Conservation (phyloP, 169 alveolate species). For the Miamiensis avidus region DNA sequence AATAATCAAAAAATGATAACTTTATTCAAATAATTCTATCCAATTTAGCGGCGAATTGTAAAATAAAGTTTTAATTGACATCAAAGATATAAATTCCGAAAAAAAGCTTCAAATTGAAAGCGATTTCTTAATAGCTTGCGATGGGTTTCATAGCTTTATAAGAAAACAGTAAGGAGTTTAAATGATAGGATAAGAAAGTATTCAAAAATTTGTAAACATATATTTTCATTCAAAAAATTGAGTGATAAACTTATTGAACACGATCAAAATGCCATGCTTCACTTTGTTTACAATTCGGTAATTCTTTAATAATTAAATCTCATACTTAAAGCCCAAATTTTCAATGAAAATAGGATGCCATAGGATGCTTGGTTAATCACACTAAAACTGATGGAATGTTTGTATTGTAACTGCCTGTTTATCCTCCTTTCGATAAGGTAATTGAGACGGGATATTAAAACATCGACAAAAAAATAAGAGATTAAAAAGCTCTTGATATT, state of each 20-base stretch:
- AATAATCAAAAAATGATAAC: no score
- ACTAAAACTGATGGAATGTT: constrained; percentile 29
- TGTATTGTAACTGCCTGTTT: constrained; percentile 15
- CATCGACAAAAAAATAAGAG: not conserved
- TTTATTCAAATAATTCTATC: no score
- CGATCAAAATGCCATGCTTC: constrained; percentile 25
- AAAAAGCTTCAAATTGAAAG: not conserved
- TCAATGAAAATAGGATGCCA: not conserved
- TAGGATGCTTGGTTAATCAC: constrained; percentile 19
- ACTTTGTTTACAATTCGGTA: constrained; percentile 14
- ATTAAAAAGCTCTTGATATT: constrained; percentile 4
- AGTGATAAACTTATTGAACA: not conserved
- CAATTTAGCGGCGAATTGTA: not conserved
- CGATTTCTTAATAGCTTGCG: constrained; percentile 29
- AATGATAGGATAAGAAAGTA: constrained; percentile 1
- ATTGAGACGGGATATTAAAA: not conserved
- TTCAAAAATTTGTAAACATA: constrained; percentile 15
- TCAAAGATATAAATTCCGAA: not conserved
- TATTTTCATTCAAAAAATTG: constrained; percentile 17
- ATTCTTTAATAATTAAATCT: no score
- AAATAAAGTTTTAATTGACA: not conserved
- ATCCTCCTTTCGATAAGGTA: constrained; percentile 16
- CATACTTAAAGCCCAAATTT: no score
- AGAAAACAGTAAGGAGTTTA: constrained; percentile 8
- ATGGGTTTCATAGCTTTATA: constrained; percentile 3